A percentile compares a stretch with the other conserved stretches of the same genome.
phyloP scores from a whole-genome alignment of 1,139 yeast species.

The Nakaseomyces delphensis region DNA sequence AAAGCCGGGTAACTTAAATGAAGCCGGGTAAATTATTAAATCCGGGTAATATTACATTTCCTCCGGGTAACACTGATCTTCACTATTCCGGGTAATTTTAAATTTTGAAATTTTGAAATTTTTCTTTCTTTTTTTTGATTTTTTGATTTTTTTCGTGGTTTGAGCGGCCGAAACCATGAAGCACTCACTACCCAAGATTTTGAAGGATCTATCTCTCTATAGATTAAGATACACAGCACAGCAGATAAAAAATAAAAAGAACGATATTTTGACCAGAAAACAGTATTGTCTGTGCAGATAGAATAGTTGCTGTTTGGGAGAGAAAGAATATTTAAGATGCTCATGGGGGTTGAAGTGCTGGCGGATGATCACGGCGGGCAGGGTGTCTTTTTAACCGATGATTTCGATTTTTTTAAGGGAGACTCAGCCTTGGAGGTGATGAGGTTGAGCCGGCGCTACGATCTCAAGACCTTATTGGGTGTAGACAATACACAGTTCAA shows the following conservation, averaged over 20 bases:
- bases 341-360: neutral
- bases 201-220: too few species aligned
- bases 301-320: neutral
- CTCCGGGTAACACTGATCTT: too few species aligned
- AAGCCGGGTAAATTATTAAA: neutral
- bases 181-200: too few species aligned
- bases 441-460: neutral
- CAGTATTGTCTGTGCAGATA: too few species aligned
- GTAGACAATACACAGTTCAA: conserved; percentile 4
- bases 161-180: too few species aligned
- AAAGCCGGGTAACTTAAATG: neutral
- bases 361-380: conserved; percentile 1
- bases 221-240: too few species aligned
- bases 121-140: too few species aligned
- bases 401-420: neutral
- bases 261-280: too few species aligned
- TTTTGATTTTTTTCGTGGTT: too few species aligned
- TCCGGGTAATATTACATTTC: neutral
- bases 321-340: neutral
- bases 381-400: neutral
- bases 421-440: neutral
- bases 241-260: too few species aligned
- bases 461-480: neutral
- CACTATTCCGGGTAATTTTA: neutral
- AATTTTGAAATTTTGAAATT: too few species aligned